Evolutionary conservation across 345 rosid species (phyloP), one percentile per base, ranked within the genome.

Genomic region (Corchorus capsularis): DNA sequence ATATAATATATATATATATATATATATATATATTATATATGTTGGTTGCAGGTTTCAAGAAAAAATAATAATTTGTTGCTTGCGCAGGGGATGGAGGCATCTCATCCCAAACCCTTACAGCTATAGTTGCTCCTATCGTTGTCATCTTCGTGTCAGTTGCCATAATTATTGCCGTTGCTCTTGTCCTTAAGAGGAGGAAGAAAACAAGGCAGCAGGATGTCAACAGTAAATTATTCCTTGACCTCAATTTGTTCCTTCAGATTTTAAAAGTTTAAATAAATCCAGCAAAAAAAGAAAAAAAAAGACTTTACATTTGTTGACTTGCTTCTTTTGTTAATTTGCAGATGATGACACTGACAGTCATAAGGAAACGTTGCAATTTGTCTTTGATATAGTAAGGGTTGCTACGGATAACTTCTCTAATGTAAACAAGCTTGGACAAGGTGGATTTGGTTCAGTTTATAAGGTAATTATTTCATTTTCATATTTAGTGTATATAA

Each of bases 121-220:
- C 79, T 61, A 69, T 80, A 49, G 77, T 78, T 16, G 81, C 81
- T 74, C 71, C 81, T 2, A 27, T n/a, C n/a, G 54, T 41, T 47
- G n/a, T 83, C 19, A 63, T 73, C 55, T 17, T 78, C 2, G 27
- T 64, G 4, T 69, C 68, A n/a, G n/a, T 27, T 27, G 27, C 62
- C 8, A 79, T 20, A 22, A 69, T 27, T 27, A n/a, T 54, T 78
- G 46, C 1, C n/a, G 27, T 1, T 27, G 27, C 27, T 27, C 73
- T 27, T 27, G 27, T 27, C 57, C 55, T 62, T 46, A 56, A 19
- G 15, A 80, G 45, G 70, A 64, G 63, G 59, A 35, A 35, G 34
- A 64, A 54, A 14, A 17, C 39, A 39, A 64, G 13, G 63, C 61
- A 19, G 63, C 61, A 19, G 5, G 63, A 64, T 27, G 7, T n/a